A percentile compares a stretch with the other conserved stretches of the same genome.
phyloP scores from a whole-genome alignment of 805 yeast species.

The Sugiyamaella mastotermitis region DNA sequence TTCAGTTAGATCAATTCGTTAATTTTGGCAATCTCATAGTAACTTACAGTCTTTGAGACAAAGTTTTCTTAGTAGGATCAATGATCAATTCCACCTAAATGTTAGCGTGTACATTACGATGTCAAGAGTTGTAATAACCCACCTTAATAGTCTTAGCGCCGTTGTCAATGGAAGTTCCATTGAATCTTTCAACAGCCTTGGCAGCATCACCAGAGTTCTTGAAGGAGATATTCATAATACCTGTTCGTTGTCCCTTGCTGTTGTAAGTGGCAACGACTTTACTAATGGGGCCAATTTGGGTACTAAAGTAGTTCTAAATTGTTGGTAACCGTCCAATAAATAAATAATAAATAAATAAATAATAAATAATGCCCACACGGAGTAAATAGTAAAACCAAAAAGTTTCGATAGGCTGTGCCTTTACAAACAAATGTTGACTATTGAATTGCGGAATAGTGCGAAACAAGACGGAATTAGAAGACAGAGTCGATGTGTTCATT shows the following conservation, averaged over 20 bases:
- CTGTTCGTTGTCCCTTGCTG: conserved; percentile 83
- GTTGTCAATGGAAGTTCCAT: conserved; percentile 89
- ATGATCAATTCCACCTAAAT: conserved; percentile 62
- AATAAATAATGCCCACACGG: no score
- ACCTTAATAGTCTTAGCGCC: conserved; percentile 69
- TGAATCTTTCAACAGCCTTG: conserved; percentile 74
- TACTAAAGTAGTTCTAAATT: conserved; percentile 76
- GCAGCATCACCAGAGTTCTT: conserved; percentile 62
- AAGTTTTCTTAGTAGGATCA: conserved; percentile 67
- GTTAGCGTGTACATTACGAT: not conserved
- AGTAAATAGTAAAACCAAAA: no score
- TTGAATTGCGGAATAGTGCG: no score
- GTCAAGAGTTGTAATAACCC: conserved; percentile 19
- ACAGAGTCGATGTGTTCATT: no score
- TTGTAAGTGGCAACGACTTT: conserved; percentile 71
- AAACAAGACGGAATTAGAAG: no score
- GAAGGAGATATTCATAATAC: conserved; percentile 85
- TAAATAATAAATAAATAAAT: no score
- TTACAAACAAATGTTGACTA: no score
- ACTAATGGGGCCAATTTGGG: conserved; percentile 80
- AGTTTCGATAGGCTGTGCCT: no score
- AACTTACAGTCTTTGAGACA: conserved; percentile 60
- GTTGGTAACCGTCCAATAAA: conserved; percentile 15
- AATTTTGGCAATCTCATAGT: no score
- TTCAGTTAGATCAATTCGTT: conserved; percentile 1